A percentile compares a stretch with the other conserved stretches of the same genome.
Evolutionary conservation across 129 eudicot genomes (phyloP).

Genomic region (Dittrichia graveolens): DNA sequence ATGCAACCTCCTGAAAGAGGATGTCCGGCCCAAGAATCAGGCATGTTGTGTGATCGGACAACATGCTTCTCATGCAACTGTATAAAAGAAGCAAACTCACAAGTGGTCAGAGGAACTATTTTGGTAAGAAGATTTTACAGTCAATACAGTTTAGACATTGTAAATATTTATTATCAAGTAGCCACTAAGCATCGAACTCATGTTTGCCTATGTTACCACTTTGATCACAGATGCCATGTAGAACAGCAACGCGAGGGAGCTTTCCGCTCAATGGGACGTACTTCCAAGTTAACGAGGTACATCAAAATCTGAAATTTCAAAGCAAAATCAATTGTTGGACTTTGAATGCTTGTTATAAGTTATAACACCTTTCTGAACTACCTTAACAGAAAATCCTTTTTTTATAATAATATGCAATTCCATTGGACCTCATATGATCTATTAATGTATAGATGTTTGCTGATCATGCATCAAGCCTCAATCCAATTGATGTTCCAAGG

Average conservation of each 20-base stretch:
- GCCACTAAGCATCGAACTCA: neutral
- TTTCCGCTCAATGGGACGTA: conserved; percentile 97
- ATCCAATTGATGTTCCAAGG: conserved; percentile 81
- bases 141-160: conserved; percentile 3
- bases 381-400: conserved; percentile 6
- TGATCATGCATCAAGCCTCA: conserved; percentile 85
- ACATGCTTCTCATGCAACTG: conserved; percentile 78
- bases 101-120: conserved; percentile 87
- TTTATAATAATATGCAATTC: conserved; percentile 16
- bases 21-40: conserved; percentile 57
- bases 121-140: conserved; percentile 54
- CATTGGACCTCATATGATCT: conserved; percentile 10
- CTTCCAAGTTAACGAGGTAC: conserved; percentile 97
- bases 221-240: conserved; percentile 79
- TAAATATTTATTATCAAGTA: conserved; percentile 8
- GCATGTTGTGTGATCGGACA: conserved; percentile 49
- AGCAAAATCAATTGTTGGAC: too few relatives aligned
- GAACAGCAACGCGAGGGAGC: conserved; percentile 97
- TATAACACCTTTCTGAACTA: neutral
- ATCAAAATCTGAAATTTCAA: neutral
- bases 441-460: conserved; percentile 74
- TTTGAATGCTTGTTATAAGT: too few relatives aligned
- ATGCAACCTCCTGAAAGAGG: conserved; percentile 73
- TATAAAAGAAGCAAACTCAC: conserved; percentile 67
- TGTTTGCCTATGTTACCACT: conserved; percentile 21